Evolutionary conservation across 495 filamentous ascomycete genomes (phyloP).

Genomic region (Halenospora varia): DNA sequence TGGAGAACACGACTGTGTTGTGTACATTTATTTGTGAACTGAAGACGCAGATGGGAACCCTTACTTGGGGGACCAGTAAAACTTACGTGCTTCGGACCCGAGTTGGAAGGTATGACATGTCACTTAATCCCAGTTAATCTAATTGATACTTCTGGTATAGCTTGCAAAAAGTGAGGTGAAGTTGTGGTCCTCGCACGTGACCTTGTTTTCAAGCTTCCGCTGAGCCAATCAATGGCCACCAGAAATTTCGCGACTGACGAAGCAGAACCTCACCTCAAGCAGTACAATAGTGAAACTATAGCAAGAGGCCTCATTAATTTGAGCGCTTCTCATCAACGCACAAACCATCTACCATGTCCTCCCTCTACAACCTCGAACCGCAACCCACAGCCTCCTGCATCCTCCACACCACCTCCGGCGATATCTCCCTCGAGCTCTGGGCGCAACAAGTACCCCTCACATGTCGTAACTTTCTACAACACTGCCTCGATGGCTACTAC

Average conservation of each 20-base stretch:
- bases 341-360: slow-evolving; percentile 56
- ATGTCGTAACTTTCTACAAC: slow-evolving; percentile 93
- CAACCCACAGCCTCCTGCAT: slow-evolving; percentile 86
- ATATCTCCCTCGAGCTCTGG: slow-evolving; percentile 87
- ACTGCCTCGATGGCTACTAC: slow-evolving; percentile 93
- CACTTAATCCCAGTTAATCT: too few species aligned
- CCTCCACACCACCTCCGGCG: slow-evolving; percentile 83
- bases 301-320: slow-evolving; percentile 21
- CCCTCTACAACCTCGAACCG: slow-evolving; percentile 91
- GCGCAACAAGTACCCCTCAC: slow-evolving; percentile 89
- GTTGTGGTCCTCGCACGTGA: too few species aligned
- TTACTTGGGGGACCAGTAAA: too few species aligned
- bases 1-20: too few species aligned
- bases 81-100: too few species aligned
- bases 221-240: not conserved
- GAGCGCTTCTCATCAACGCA: not conserved
- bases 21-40: too few species aligned
- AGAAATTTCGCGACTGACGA: not conserved
- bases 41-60: too few species aligned
- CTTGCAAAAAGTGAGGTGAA: too few species aligned
- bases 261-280: not conserved
- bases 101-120: too few species aligned
- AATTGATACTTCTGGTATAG: too few species aligned
- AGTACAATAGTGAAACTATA: not conserved
- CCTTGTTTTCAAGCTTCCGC: too few species aligned